Percentiles rank a stretch among this genome's conserved stretches.
Conservation (phyloP, 805 yeast species). For the Diddensiella transvaalensis region DNA sequence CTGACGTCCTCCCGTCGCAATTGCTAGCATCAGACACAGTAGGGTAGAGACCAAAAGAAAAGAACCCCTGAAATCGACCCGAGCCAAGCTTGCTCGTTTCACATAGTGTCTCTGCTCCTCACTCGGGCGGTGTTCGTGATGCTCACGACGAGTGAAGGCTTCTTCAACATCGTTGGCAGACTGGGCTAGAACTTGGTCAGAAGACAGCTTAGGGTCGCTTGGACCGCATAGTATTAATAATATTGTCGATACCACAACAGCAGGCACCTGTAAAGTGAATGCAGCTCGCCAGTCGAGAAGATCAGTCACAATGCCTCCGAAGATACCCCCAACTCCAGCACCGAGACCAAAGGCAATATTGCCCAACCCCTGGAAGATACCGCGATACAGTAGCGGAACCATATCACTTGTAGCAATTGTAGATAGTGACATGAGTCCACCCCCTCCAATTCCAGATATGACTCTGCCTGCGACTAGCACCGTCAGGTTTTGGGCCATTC, state of each 20-base stretch:
- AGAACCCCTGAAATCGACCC: constrained; percentile 69
- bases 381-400: constrained; percentile 72
- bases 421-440: constrained; percentile 73
- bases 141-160: constrained; percentile 44
- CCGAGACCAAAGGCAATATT: constrained; percentile 77
- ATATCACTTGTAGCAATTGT: constrained; percentile 76
- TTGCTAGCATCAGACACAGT: constrained; percentile 56
- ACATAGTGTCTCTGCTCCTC: constrained; percentile 5
- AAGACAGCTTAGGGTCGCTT: background rate
- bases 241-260: constrained; percentile 36
- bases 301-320: constrained; percentile 53
- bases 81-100: constrained; percentile 43
- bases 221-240: constrained; percentile 7
- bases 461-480: constrained; percentile 69
- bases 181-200: constrained; percentile 22
- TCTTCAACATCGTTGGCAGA: constrained; percentile 32
- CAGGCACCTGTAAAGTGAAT: constrained; percentile 40
- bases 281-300: constrained; percentile 61
- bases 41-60: constrained; percentile 54
- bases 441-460: constrained; percentile 88
- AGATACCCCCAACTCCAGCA: constrained; percentile 62
- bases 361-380: constrained; percentile 77
- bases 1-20: constrained; percentile 62
- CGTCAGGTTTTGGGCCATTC: constrained; percentile 49
- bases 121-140: background rate